These are phyloP conservation scores for Arthrinium phaeospermum DNA, from an alignment of 2,329 filamentous ascomycete species.

Conservation along the genomic window DNA sequence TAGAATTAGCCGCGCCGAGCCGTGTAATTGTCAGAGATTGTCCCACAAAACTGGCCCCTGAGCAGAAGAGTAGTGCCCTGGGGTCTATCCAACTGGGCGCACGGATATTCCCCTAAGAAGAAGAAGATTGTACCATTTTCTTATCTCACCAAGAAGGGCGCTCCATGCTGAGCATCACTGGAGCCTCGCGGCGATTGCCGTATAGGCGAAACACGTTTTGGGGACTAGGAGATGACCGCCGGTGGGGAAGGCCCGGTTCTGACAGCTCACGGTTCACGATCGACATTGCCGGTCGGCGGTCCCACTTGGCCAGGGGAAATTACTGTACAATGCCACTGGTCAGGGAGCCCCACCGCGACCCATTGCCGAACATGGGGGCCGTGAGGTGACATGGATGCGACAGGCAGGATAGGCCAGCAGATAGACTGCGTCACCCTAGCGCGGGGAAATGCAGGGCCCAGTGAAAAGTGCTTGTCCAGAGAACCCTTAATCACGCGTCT, in stretches of 20 bases:
- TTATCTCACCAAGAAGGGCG: background rate
- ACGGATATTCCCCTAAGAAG: background rate
- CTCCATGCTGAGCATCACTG: background rate
- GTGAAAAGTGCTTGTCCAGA: background rate
- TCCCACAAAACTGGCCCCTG: background rate
- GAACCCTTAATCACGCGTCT: background rate
- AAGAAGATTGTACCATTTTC: background rate
- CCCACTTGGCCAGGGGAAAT: background rate
- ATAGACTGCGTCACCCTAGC: background rate
- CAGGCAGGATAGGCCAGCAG: background rate
- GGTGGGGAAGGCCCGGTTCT: background rate
- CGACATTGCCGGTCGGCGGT: background rate
- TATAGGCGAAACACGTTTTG: background rate
- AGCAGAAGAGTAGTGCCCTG: background rate
- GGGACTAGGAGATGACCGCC: background rate
- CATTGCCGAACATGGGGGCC: background rate
- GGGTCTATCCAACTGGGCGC: background rate
- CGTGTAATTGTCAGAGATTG: background rate
- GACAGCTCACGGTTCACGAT: background rate
- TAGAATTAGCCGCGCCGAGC: constrained; percentile 3
- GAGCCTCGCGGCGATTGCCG: background rate
- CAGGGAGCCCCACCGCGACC: background rate
- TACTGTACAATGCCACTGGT: background rate
- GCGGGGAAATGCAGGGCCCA: constrained; percentile 2
- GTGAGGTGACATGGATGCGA: background rate